Evolutionary conservation across 1,284 basidiomycete genomes (phyloP).

Genomic region (Bondarzewia mesenterica): DNA sequence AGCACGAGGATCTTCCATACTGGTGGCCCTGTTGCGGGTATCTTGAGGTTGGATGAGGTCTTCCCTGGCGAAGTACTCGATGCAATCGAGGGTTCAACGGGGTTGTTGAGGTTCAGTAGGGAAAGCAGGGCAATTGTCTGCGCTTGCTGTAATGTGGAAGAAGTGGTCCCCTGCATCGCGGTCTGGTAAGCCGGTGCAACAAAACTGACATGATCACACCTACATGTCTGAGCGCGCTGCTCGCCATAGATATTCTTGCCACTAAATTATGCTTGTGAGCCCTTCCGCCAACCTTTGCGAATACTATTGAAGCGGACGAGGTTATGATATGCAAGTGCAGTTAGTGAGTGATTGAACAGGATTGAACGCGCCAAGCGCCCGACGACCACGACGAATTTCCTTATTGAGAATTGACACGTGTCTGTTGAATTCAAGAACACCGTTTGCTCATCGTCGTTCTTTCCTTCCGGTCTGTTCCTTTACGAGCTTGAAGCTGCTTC

Average conservation of each 20-base stretch:
- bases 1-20: conserved; percentile 97
- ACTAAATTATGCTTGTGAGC: neutral
- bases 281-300: neutral
- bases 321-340: neutral
- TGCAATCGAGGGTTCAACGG: conserved; percentile 23
- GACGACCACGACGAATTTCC: neutral
- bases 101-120: conserved; percentile 31
- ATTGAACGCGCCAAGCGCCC: neutral
- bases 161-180: conserved; percentile 14
- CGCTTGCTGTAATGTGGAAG: conserved; percentile 63
- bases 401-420: neutral
- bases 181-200: neutral
- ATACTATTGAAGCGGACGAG: neutral
- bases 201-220: conserved; percentile 13
- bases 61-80: conserved; percentile 28
- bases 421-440: too few relatives aligned
- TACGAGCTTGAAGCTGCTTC: too few relatives aligned
- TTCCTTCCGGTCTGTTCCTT: too few relatives aligned
- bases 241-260: conserved; percentile 36
- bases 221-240: conserved; percentile 47
- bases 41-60: conserved; percentile 30
- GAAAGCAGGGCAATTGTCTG: conserved; percentile 68
- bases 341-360: neutral
- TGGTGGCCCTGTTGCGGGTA: conserved; percentile 58
- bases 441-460: too few relatives aligned